These are phyloP conservation scores for Rhexocercosporidium sp. DNA, from an alignment of 2,329 filamentous ascomycete genomes.

Conservation along the genomic window DNA sequence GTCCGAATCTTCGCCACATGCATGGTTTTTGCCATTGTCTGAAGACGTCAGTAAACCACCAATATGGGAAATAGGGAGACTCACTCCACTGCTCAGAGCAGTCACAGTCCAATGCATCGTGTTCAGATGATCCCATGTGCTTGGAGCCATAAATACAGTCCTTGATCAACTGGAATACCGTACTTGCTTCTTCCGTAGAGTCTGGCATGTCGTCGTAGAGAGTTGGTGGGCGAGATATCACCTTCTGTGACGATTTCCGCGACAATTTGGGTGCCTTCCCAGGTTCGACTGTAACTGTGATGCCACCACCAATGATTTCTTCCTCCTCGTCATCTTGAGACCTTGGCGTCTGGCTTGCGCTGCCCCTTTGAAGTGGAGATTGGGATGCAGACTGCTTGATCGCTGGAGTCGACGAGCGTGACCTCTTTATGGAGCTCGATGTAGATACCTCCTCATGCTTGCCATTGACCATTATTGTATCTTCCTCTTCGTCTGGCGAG, in stretches of 20 bases:
- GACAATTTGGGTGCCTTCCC: constrained; percentile 73
- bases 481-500: constrained; percentile 19
- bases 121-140: constrained; percentile 87
- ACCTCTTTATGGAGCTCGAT: constrained; percentile 28
- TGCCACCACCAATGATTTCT: constrained; percentile 61
- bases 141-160: constrained; percentile 93
- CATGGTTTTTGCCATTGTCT: constrained; percentile 73
- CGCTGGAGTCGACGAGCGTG: constrained; percentile 37
- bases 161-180: constrained; percentile 79
- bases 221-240: constrained; percentile 63
- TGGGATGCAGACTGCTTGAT: constrained; percentile 32
- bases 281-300: constrained; percentile 66
- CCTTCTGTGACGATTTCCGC: constrained; percentile 76
- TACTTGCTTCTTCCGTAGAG: constrained; percentile 75
- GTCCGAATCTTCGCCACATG: constrained; percentile 94
- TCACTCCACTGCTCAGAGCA: constrained; percentile 94
- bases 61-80: constrained; percentile 46
- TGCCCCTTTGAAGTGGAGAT: constrained; percentile 35
- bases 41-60: constrained; percentile 42
- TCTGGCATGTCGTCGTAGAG: constrained; percentile 80
- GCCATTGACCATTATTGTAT: constrained; percentile 33
- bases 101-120: constrained; percentile 91
- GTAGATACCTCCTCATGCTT: constrained; percentile 29
- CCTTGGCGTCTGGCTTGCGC: constrained; percentile 39
- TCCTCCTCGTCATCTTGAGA: constrained; percentile 51